Conservation (phyloP, 108 stramenopile genomes). For the Fistulifera solaris region DNA sequence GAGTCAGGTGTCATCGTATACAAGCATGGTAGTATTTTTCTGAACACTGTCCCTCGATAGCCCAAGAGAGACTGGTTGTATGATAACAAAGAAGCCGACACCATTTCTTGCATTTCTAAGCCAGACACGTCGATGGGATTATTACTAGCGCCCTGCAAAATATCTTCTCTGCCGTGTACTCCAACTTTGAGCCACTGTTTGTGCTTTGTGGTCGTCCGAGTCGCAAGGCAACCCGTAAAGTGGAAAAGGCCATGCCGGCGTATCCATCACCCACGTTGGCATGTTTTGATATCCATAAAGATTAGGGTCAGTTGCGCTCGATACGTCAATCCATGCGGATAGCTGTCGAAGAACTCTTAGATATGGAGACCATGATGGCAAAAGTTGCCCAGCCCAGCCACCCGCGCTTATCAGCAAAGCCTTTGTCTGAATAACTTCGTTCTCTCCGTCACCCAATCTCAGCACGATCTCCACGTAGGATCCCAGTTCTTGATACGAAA, state of each 20-base stretch:
- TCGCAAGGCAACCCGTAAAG: slow-evolving; percentile 25
- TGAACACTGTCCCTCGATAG: background rate
- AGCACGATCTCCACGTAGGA: slow-evolving; percentile 6
- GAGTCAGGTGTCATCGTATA: slow-evolving; percentile 37
- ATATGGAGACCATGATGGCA: slow-evolving; percentile 21
- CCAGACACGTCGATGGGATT: slow-evolving; percentile 4
- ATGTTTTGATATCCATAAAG: slow-evolving; percentile 13
- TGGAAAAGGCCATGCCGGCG: slow-evolving; percentile 6
- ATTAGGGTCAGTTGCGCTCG: slow-evolving; percentile 1
- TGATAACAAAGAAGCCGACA: background rate
- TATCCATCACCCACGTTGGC: slow-evolving; percentile 21
- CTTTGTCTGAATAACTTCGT: slow-evolving; percentile 9
- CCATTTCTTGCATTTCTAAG: background rate
- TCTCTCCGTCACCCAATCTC: background rate
- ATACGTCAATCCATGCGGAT: slow-evolving; percentile 32
- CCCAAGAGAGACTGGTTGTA: background rate
- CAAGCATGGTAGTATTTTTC: slow-evolving; percentile 24
- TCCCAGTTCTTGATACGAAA: background rate
- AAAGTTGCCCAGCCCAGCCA: slow-evolving; percentile 23
- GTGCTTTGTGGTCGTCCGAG: background rate
- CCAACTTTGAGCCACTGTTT: slow-evolving; percentile 27
- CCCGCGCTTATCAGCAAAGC: slow-evolving; percentile 27
- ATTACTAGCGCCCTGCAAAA: slow-evolving; percentile 12
- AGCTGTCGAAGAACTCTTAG: slow-evolving; percentile 25
- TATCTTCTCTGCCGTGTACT: slow-evolving; percentile 17